A percentile compares a stretch with the other conserved stretches of the same genome.
phyloP scores from a whole-genome alignment of 768 basidiomycete genomes.

The Russula earlei region DNA sequence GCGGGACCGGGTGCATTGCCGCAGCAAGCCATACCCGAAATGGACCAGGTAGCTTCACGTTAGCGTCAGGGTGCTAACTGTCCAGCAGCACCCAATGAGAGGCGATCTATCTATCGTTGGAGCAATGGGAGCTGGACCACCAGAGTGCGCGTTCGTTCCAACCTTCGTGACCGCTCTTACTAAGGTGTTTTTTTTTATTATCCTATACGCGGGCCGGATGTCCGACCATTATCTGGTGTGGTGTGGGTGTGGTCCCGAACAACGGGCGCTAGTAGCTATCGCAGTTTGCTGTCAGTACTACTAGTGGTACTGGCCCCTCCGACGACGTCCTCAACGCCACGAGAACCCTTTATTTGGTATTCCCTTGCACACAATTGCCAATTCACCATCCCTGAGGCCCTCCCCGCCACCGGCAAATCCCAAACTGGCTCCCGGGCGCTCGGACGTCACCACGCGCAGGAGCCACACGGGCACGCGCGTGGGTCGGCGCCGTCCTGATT shows the following conservation, averaged over 20 bases:
- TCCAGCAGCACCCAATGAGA: background rate
- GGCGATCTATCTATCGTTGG: background rate
- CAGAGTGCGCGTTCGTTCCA: too few species aligned
- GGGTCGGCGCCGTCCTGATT: constrained; percentile 26
- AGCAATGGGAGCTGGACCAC: too few species aligned
- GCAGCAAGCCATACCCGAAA: constrained; percentile 7
- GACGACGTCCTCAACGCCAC: background rate
- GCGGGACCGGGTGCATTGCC: background rate
- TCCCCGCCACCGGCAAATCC: constrained; percentile 66
- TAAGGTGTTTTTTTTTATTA: too few species aligned
- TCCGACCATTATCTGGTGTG: too few species aligned
- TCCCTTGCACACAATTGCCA: background rate
- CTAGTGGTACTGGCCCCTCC: too few species aligned
- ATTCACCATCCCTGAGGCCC: constrained; percentile 72
- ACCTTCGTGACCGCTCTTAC: too few species aligned
- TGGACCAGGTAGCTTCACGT: background rate
- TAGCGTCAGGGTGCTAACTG: background rate
- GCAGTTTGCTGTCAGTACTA: too few species aligned
- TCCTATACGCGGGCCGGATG: constrained; percentile 1
- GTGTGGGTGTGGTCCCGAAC: too few species aligned
- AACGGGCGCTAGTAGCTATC: too few species aligned
- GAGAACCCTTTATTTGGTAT: too few species aligned
- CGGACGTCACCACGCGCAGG: constrained; percentile 36
- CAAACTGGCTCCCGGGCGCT: constrained; percentile 42
- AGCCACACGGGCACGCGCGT: constrained; percentile 29